Conservation (phyloP, 2,329 filamentous ascomycete genomes). For the Phaeosphaeriaceae sp. region DNA sequence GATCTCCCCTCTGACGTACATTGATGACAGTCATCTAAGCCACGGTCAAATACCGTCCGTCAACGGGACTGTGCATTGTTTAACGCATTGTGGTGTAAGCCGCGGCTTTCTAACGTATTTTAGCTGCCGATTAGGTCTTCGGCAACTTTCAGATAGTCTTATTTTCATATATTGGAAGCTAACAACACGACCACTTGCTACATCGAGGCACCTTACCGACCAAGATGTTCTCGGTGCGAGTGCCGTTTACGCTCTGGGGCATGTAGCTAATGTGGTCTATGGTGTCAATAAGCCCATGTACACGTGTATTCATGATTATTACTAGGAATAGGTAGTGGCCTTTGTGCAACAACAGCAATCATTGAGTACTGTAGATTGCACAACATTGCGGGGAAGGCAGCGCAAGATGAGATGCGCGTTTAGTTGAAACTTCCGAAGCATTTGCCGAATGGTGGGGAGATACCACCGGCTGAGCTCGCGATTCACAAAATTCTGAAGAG, state of each 20-base stretch:
- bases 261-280: slow-evolving; percentile 4
- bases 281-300: slow-evolving; percentile 7
- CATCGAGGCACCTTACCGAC: slow-evolving; percentile 11
- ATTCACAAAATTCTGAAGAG: neutral
- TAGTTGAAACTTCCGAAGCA: slow-evolving; percentile 33
- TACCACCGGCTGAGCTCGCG: neutral
- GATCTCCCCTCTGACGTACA: neutral
- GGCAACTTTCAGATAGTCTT: neutral
- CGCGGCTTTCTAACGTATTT: neutral
- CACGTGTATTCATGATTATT: slow-evolving; percentile 23
- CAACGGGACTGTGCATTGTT: neutral
- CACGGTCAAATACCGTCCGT: neutral
- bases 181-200: neutral
- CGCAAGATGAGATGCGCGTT: slow-evolving; percentile 24
- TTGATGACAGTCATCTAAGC: slow-evolving; percentile 1
- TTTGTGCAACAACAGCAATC: slow-evolving; percentile 19
- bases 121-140: neutral
- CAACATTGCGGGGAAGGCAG: slow-evolving; percentile 7
- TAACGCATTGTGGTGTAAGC: neutral
- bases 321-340: slow-evolving; percentile 14
- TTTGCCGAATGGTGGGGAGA: slow-evolving; percentile 10
- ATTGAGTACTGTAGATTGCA: slow-evolving; percentile 22
- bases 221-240: slow-evolving; percentile 2
- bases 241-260: neutral
- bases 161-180: neutral